phyloP scores from a whole-genome alignment of 306 rosid genomes.

The Pyrus betulifolia region DNA sequence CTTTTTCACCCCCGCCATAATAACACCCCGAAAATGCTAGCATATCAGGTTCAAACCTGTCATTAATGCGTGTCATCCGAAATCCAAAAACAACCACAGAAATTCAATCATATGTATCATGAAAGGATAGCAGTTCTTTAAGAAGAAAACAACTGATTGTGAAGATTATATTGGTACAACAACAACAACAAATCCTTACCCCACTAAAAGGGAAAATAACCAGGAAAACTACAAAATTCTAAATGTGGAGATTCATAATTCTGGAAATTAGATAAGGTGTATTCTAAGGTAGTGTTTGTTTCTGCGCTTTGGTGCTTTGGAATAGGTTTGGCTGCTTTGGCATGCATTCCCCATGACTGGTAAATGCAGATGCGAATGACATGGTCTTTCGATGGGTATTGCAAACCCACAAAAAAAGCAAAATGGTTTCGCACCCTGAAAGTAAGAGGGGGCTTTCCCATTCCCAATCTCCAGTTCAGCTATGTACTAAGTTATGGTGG shows the following conservation, averaged over 20 bases:
- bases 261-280: neutral
- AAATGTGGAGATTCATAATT: neutral
- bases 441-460: neutral
- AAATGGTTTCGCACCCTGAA: neutral
- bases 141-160: neutral
- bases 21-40: conserved; percentile 99
- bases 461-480: neutral
- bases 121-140: neutral
- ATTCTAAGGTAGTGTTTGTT: neutral
- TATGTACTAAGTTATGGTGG: neutral
- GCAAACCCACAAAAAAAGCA: neutral
- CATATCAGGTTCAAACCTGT: conserved; percentile 99
- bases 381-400: neutral
- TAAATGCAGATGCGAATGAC: neutral
- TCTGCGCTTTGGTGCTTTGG: neutral
- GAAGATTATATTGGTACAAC: neutral
- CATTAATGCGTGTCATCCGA: conserved; percentile 26
- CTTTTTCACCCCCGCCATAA: conserved; percentile 96
- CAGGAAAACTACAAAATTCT: neutral
- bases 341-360: neutral
- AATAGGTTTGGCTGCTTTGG: neutral
- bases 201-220: neutral
- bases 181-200: neutral
- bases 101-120: neutral
- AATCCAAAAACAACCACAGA: conserved; percentile 1